A percentile compares a stretch with the other conserved stretches of the same genome.
phyloP scores from a whole-genome alignment of 176 grass and related monocot genomes.

The Typha latifolia region DNA sequence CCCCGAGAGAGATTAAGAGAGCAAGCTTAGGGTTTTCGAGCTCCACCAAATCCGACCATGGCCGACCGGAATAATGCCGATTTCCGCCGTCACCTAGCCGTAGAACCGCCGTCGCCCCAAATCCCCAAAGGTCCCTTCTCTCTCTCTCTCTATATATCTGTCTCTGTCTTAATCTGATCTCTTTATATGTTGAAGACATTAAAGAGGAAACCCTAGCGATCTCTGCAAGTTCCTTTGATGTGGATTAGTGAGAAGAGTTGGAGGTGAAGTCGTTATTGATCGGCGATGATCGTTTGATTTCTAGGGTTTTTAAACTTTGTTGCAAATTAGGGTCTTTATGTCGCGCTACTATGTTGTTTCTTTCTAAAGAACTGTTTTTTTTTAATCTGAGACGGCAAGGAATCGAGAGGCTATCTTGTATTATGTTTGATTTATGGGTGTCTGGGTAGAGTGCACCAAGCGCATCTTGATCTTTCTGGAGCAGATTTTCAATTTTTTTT shows the following conservation, averaged over 20 bases:
- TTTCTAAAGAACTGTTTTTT: not conserved
- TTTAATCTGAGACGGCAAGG: not conserved
- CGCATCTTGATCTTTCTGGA: not conserved
- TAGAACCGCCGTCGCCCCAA: constrained; percentile 51
- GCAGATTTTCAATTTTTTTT: not conserved
- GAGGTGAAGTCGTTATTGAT: not conserved
- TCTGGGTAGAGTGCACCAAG: not conserved
- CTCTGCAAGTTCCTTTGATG: not conserved
- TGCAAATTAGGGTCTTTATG: not conserved
- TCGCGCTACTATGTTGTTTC: not conserved
- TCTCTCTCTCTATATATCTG: not conserved
- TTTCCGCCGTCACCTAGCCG: constrained; percentile 41
- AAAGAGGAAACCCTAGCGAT: constrained; percentile 25
- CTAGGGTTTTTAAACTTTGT: not conserved
- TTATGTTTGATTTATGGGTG: no score
- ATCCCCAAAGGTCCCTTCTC: constrained; percentile 48
- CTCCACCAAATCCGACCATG: constrained; percentile 39
- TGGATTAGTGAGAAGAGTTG: not conserved
- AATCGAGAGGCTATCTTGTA: no score
- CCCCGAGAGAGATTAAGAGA: constrained; percentile 15
- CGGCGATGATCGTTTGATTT: not conserved
- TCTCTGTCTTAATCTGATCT: constrained; percentile 1
- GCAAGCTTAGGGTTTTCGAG: constrained; percentile 30
- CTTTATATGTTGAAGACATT: constrained; percentile 2
- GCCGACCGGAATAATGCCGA: constrained; percentile 59